These are phyloP conservation scores for Aspergillus sojae DNA, from an alignment of 2,329 filamentous ascomycete genomes.

Conservation along the genomic window DNA sequence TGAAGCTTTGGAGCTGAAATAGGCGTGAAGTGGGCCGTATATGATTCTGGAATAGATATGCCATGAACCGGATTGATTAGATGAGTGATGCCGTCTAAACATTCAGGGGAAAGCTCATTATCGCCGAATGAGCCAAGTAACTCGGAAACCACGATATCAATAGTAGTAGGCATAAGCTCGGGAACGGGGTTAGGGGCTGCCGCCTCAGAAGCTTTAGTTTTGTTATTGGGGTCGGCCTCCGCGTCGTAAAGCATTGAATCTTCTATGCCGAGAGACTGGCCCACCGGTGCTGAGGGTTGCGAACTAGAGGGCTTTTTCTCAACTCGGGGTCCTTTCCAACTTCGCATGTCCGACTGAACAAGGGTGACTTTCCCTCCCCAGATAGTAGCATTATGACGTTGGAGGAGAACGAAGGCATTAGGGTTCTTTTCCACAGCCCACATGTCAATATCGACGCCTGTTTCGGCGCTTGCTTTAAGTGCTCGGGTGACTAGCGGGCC, in stretches of 20 bases:
- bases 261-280: slow-evolving; percentile 38
- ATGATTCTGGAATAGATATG: slow-evolving; percentile 90
- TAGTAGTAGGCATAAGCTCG: slow-evolving; percentile 33
- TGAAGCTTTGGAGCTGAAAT: slow-evolving; percentile 85
- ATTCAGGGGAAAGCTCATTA: slow-evolving; percentile 96
- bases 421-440: slow-evolving; percentile 98
- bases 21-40: slow-evolving; percentile 91
- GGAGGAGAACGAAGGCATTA: slow-evolving; percentile 91
- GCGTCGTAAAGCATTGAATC: slow-evolving; percentile 24
- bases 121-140: slow-evolving; percentile 91
- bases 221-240: slow-evolving; percentile 40
- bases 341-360: slow-evolving; percentile 95
- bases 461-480: slow-evolving; percentile 74
- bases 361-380: slow-evolving; percentile 83
- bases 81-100: slow-evolving; percentile 91
- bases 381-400: slow-evolving; percentile 78
- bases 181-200: slow-evolving; percentile 50
- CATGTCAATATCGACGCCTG: slow-evolving; percentile 77
- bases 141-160: slow-evolving; percentile 94
- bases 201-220: slow-evolving; percentile 31
- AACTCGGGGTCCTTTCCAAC: slow-evolving; percentile 78
- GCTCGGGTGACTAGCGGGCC: slow-evolving; percentile 89
- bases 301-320: slow-evolving; percentile 19
- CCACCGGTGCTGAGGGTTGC: slow-evolving; percentile 27
- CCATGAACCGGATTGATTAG: slow-evolving; percentile 79